These are phyloP conservation scores for Leptographium flavum DNA, from an alignment of 2,329 filamentous ascomycete genomes.

Conservation along the genomic window DNA sequence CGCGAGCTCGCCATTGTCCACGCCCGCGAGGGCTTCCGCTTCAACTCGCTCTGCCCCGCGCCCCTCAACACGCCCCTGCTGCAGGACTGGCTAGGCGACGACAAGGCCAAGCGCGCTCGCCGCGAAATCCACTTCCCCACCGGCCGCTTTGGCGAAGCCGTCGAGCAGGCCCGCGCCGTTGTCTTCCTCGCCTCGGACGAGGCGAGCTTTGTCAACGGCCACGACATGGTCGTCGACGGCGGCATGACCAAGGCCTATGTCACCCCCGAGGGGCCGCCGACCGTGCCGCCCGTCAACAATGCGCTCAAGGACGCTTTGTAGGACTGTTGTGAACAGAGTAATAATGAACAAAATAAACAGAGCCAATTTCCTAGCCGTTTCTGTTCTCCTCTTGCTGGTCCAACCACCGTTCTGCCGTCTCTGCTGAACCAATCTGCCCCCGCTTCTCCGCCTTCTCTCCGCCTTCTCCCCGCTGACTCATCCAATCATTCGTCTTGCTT, in stretches of 20 bases:
- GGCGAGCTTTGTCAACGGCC: conserved; percentile 78
- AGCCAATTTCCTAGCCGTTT: too few species aligned
- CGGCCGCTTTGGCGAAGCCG: conserved; percentile 81
- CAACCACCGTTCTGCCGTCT: too few species aligned
- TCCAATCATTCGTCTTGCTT: too few species aligned
- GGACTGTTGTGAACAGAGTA: background rate
- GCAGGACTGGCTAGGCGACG: conserved; percentile 87
- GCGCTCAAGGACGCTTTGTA: conserved; percentile 27
- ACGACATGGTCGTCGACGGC: conserved; percentile 89
- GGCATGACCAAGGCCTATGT: conserved; percentile 91
- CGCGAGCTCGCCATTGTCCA: conserved; percentile 86
- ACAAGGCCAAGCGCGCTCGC: conserved; percentile 63
- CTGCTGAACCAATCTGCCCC: too few species aligned
- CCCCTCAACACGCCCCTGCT: conserved; percentile 84
- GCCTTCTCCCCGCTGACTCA: too few species aligned
- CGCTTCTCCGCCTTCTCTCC: too few species aligned
- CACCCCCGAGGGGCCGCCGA: conserved; percentile 45
- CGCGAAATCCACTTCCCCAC: conserved; percentile 83
- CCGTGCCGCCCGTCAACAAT: conserved; percentile 43
- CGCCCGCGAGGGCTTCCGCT: conserved; percentile 74
- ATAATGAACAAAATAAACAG: too few species aligned
- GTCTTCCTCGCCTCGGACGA: conserved; percentile 80
- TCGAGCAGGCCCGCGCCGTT: conserved; percentile 84
- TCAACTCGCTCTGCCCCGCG: conserved; percentile 82
- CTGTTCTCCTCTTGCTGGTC: too few species aligned